Base-by-base conservation (phyloP, 176 grass and related monocot species). In the Thalia dealbata region DNA sequence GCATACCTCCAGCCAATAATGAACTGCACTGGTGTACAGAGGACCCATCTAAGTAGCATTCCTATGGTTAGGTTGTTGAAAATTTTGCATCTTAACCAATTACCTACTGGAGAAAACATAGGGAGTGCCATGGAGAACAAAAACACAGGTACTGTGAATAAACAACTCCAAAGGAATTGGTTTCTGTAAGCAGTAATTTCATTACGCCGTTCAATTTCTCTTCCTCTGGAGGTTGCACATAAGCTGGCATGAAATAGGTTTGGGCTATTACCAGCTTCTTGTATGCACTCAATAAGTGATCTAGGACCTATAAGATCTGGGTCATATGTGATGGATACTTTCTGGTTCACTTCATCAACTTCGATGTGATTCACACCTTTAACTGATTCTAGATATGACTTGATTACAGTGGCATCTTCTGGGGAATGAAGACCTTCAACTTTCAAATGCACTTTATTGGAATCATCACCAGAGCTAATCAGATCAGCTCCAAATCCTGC, bases 21-120 rank as follows among this genome's bases (percentile, higher is more conserved):
- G 82, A 99, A 99, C 85, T 99, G 95, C 69, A 99, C 90, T 79
- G 95, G 95, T 71, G 95, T 82, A 69, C 95, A 99, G 21, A 99
- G 74, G 41, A 86, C 71, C 83, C 90, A 99, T 80, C 87, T 79
- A 29, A 99, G 75, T 52, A 99, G 54, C 84, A 93, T 93, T 70
- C 95, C 95, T 26, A 88, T 62, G 0, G 82, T 99, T 76, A 99
- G 56, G 83, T 99, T 93, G 67, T 93, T 92, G 70, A 61, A 84
- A 22, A 99, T 70, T 77, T 84, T 91, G 54, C 79, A 80, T 14
- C 14, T 21, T 73, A 99, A 78, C 95, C 95, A 99, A 66, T 86
- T 77, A 26, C 85, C 87, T 75, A 58, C 79, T 65, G 90, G 73
- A 69, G 87, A 81, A 64, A 90, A 14, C 90, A 99, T 99, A 52